Percentiles rank a stretch among this genome's conserved stretches.
These are phyloP conservation scores for Cynanchum wilfordii DNA, from an alignment of 257 asterid genomes.

Conservation along the genomic window DNA sequence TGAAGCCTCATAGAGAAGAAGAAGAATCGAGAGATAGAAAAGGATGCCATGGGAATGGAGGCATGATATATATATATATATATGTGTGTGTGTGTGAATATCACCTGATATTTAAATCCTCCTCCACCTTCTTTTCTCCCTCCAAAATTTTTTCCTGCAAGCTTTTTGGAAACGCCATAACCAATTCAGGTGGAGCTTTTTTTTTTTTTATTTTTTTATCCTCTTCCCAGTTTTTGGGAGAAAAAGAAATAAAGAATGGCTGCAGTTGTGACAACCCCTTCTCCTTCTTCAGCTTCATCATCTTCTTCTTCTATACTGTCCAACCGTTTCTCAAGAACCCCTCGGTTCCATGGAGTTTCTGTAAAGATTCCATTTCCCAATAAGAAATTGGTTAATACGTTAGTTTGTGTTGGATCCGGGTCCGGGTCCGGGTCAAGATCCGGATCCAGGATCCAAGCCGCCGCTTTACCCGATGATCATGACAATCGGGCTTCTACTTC, in stretches of 20 bases:
- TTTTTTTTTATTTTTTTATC: too few relatives aligned
- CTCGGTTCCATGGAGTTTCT: conserved; percentile 22
- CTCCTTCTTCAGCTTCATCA: neutral
- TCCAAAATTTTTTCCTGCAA: too few relatives aligned
- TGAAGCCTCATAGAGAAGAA: too few relatives aligned
- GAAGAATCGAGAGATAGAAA: too few relatives aligned
- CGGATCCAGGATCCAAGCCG: conserved; percentile 29
- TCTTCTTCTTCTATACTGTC: neutral
- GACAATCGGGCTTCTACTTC: conserved; percentile 24
- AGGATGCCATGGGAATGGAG: too few relatives aligned
- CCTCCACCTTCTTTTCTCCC: too few relatives aligned
- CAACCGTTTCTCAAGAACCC: conserved; percentile 1
- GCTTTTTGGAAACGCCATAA: too few relatives aligned
- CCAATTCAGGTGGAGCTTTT: too few relatives aligned
- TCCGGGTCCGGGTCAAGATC: conserved; percentile 30
- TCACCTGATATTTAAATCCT: too few relatives aligned
- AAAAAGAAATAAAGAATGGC: neutral
- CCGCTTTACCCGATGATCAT: conserved; percentile 18
- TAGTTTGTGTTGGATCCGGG: conserved; percentile 39
- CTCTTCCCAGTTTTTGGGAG: neutral
- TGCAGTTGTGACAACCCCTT: conserved; percentile 12
- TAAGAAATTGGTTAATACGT: conserved; percentile 30
- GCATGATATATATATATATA: too few relatives aligned
- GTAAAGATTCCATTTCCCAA: conserved; percentile 34
- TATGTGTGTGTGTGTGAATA: too few relatives aligned